phyloP scores from a whole-genome alignment of 352 stramenopile species.

The Pythium pectinolyticum region DNA sequence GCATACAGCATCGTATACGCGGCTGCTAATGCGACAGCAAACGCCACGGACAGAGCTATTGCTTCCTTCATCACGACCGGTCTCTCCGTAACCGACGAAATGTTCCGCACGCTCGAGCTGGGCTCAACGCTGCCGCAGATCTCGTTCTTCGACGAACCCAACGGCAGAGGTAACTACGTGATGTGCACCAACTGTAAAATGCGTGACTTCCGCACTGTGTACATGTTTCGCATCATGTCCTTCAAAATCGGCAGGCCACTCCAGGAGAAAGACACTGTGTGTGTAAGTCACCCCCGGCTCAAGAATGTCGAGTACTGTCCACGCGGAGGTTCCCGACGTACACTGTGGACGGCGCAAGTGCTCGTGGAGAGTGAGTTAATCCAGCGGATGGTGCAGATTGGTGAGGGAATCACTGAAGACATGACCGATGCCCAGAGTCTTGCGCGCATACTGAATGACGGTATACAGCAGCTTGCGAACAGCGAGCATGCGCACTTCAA shows the following conservation, averaged over 20 bases:
- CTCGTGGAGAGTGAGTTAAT: background rate
- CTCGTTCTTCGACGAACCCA: slow-evolving; percentile 10
- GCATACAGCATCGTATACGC: slow-evolving; percentile 1
- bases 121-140: slow-evolving; percentile 1
- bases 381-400: background rate
- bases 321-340: background rate
- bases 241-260: slow-evolving; percentile 1
- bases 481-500: slow-evolving; percentile 5
- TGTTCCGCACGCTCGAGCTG: slow-evolving; percentile 6
- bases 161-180: slow-evolving; percentile 9
- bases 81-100: background rate
- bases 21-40: background rate
- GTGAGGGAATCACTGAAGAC: background rate
- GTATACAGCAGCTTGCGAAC: background rate
- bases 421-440: background rate
- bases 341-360: background rate
- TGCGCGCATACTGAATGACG: background rate
- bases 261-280: background rate
- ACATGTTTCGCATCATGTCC: slow-evolving; percentile 7
- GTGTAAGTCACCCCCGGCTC: background rate
- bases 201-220: background rate
- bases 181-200: slow-evolving; percentile 9
- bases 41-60: too few relatives aligned
- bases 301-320: slow-evolving; percentile 1
- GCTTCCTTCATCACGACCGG: background rate